phyloP scores from a whole-genome alignment of 441 rosid species.

The Aleurites moluccanus region DNA sequence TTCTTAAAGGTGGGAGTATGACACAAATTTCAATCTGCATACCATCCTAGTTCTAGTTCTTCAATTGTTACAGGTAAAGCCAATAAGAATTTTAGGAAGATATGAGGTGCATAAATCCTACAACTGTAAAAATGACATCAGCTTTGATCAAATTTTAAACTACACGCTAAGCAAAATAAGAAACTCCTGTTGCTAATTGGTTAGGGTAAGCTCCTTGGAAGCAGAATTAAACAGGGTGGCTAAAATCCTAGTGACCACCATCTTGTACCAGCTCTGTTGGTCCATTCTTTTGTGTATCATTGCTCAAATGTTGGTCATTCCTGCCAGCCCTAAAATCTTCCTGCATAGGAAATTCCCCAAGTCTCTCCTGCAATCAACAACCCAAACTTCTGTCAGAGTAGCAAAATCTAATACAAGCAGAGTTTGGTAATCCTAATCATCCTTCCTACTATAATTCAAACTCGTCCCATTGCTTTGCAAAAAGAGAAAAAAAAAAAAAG shows the following conservation, averaged over 20 bases:
- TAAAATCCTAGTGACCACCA: constrained; percentile 40
- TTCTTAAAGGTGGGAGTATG: constrained; percentile 35
- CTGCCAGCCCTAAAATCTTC: constrained; percentile 55
- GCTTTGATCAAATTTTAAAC: constrained; percentile 38
- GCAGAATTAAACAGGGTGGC: constrained; percentile 26
- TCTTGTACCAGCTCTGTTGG: constrained; percentile 45
- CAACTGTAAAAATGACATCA: constrained; percentile 35
- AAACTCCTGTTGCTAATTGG: constrained; percentile 49
- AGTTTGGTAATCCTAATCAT: constrained; percentile 1
- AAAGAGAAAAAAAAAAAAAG: neutral
- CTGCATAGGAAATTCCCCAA: constrained; percentile 48
- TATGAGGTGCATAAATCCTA: constrained; percentile 42
- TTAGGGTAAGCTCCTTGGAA: constrained; percentile 46
- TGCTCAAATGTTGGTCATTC: constrained; percentile 46
- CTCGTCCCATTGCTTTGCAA: neutral
- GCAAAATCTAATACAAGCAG: neutral
- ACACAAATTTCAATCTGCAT: constrained; percentile 35
- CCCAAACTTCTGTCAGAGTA: constrained; percentile 13
- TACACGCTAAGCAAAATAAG: constrained; percentile 48
- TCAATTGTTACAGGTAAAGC: constrained; percentile 29
- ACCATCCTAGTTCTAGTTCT: constrained; percentile 31
- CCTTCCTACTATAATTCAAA: neutral
- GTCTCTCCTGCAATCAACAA: constrained; percentile 58
- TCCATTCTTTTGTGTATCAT: constrained; percentile 44
- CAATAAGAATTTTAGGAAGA: constrained; percentile 29